phyloP scores from a whole-genome alignment of 225 moss, liverwort and hornwort genomes.

The Physcomitrium patens region DNA sequence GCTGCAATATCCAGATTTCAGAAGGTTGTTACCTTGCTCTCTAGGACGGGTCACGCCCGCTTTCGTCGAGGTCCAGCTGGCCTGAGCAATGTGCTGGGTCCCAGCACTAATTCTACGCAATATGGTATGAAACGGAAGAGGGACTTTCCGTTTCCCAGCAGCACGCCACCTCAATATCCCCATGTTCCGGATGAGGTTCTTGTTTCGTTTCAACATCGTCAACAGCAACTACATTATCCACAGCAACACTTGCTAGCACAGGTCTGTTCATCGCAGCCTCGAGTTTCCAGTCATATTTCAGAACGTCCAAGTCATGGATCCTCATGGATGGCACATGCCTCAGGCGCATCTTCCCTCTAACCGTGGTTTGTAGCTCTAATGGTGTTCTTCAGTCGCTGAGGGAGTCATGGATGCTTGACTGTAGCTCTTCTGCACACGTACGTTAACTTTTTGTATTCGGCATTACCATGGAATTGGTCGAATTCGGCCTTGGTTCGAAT shows the following conservation, averaged over 20 bases:
- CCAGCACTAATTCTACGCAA: constrained; percentile 49
- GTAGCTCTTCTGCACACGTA: not conserved
- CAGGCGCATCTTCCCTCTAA: not conserved
- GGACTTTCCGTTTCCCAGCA: constrained; percentile 23
- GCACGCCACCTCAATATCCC: constrained; percentile 59
- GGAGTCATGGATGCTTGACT: not conserved
- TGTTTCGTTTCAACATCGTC: constrained; percentile 16
- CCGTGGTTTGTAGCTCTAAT: not conserved
- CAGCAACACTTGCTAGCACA: constrained; percentile 24
- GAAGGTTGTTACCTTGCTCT: constrained; percentile 65
- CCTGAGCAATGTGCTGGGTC: constrained; percentile 37
- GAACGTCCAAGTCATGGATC: not conserved
- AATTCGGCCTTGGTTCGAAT: too few species aligned
- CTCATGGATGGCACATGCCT: not conserved
- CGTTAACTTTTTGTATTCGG: too few species aligned
- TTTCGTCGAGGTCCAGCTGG: constrained; percentile 55
- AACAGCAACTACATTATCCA: not conserved
- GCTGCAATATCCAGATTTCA: constrained; percentile 69
- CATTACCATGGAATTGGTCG: too few species aligned
- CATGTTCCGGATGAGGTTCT: constrained; percentile 48
- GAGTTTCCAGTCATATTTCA: not conserved
- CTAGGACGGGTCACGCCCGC: constrained; percentile 72
- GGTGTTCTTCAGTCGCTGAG: not conserved
- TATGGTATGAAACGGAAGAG: constrained; percentile 35
- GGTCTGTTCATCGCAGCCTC: not conserved